phyloP scores from a whole-genome alignment of 2,329 filamentous ascomycete genomes.

The Exserohilum turcica region DNA sequence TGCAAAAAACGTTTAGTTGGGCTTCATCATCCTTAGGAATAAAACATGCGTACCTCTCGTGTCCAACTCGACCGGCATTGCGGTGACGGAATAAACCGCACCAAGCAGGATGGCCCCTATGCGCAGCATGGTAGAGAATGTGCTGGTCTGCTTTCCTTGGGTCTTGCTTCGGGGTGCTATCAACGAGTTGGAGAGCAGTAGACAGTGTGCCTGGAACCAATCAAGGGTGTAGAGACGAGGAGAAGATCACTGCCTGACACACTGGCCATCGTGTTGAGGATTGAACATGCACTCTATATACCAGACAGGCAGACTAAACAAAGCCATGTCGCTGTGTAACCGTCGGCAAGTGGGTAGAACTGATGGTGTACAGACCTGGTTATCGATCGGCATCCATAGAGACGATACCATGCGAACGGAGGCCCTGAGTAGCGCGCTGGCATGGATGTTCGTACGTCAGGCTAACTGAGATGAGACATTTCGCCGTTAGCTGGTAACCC shows the following conservation, averaged over 20 bases:
- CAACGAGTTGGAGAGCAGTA: not conserved
- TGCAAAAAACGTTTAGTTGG: conserved; percentile 11
- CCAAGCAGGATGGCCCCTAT: conserved; percentile 26
- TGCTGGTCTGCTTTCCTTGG: conserved; percentile 12
- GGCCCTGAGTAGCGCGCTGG: not conserved
- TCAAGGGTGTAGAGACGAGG: not conserved
- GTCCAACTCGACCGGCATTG: conserved; percentile 34
- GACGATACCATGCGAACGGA: not conserved
- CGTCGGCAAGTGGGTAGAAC: not conserved
- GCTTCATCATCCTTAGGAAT: not conserved
- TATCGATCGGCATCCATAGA: conserved; percentile 3
- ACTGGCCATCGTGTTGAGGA: not conserved
- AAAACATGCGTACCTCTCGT: conserved; percentile 33
- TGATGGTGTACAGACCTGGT: conserved; percentile 1
- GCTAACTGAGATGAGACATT: conserved; percentile 12
- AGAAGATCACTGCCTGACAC: not conserved
- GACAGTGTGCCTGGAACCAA: not conserved
- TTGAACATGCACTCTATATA: conserved; percentile 5
- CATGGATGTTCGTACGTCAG: not conserved
- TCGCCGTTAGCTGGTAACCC: conserved; percentile 6
- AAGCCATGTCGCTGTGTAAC: not conserved
- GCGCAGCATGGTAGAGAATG: conserved; percentile 18
- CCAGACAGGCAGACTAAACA: not conserved
- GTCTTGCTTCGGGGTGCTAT: not conserved
- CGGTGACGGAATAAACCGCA: conserved; percentile 28